A percentile compares a stretch with the other conserved stretches of the same genome.
phyloP scores from a whole-genome alignment of 2,329 filamentous ascomycete genomes.

The Canariomyces notabilis region DNA sequence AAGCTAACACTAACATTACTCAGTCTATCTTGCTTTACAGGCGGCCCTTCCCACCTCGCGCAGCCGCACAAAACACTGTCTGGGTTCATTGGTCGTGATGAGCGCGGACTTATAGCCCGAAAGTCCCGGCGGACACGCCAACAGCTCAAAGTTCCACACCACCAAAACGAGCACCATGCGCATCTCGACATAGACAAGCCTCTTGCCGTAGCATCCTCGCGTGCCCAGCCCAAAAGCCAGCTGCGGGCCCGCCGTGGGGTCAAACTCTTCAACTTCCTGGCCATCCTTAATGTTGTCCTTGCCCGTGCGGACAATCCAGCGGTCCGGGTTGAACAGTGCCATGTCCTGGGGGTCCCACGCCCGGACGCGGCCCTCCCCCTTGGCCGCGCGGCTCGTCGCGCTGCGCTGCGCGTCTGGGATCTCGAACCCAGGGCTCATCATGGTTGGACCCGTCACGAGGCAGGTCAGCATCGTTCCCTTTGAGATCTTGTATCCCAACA shows the following conservation, averaged over 20 bases:
- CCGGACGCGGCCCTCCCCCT: slow-evolving; percentile 25
- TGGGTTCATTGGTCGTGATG: too few relatives aligned
- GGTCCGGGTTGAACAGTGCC: slow-evolving; percentile 32
- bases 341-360: slow-evolving; percentile 30
- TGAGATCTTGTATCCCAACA: slow-evolving; percentile 32
- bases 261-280: slow-evolving; percentile 31
- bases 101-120: too few relatives aligned
- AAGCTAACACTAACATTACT: too few relatives aligned
- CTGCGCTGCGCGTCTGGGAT: slow-evolving; percentile 30
- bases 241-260: slow-evolving; percentile 31
- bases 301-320: slow-evolving; percentile 32
- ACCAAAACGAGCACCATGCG: slow-evolving; percentile 33
- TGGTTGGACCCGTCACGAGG: slow-evolving; percentile 27
- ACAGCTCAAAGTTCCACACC: slow-evolving; percentile 36
- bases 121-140: slow-evolving; percentile 9
- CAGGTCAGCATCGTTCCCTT: slow-evolving; percentile 32
- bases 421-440: slow-evolving; percentile 25
- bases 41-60: too few relatives aligned
- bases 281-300: slow-evolving; percentile 12
- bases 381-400: slow-evolving; percentile 16
- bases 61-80: too few relatives aligned
- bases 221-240: slow-evolving; percentile 35
- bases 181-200: slow-evolving; percentile 34
- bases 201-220: slow-evolving; percentile 36
- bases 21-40: too few relatives aligned